Conservation (phyloP, 306 rosid species). For the Inga leiocalycina region DNA sequence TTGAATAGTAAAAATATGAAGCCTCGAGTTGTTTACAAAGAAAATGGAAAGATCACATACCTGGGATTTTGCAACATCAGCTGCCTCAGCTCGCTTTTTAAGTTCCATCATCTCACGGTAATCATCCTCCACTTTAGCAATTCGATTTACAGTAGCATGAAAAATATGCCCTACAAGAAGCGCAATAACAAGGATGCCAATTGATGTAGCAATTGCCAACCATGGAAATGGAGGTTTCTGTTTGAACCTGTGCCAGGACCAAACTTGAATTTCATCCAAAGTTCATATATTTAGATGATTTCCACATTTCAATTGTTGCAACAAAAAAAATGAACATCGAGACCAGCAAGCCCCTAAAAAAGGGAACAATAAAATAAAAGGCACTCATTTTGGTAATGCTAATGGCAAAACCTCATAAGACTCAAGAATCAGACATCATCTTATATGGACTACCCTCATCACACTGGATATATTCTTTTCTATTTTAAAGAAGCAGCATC, state of each 20-base stretch:
- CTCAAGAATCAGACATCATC: neutral
- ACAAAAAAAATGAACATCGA: neutral
- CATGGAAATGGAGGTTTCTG: constrained; percentile 89
- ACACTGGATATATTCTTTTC: constrained; percentile 4
- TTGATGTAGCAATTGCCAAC: constrained; percentile 74
- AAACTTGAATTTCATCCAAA: constrained; percentile 30
- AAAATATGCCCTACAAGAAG: constrained; percentile 79
- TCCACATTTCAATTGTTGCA: constrained; percentile 15
- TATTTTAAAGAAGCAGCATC: neutral
- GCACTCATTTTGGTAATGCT: constrained; percentile 1
- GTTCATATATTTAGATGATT: neutral
- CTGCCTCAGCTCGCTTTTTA: constrained; percentile 86
- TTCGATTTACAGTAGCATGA: constrained; percentile 84
- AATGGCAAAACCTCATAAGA: constrained; percentile 7
- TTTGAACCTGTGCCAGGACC: constrained; percentile 72
- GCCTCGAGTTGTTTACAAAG: constrained; percentile 12
- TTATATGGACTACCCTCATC: neutral
- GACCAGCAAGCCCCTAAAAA: neutral
- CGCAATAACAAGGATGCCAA: constrained; percentile 81
- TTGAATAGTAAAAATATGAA: constrained; percentile 8
- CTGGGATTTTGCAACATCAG: constrained; percentile 98
- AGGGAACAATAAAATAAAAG: neutral
- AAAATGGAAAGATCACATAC: constrained; percentile 42
- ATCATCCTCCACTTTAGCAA: constrained; percentile 91
- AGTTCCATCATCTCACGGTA: constrained; percentile 71